A percentile compares a stretch with the other conserved stretches of the same genome.
Conservation (phyloP, 768 basidiomycete genomes). For the Gloeophyllum trabeum region DNA sequence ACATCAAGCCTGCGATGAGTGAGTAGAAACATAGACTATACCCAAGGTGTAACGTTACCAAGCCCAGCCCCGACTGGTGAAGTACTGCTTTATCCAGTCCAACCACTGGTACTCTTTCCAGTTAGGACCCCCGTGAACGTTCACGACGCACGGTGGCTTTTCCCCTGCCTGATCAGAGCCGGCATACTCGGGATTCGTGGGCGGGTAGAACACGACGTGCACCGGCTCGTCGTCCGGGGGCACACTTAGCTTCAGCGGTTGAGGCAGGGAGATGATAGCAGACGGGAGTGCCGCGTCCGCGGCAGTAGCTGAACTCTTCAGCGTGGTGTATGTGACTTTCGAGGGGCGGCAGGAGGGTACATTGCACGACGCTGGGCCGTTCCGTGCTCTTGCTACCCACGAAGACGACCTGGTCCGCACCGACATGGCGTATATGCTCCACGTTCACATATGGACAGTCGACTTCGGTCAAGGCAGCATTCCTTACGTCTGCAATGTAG, state of each 20-base stretch:
- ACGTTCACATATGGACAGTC: slow-evolving; percentile 33
- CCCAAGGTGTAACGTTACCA: slow-evolving; percentile 32
- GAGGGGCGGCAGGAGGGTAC: neutral
- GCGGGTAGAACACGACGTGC: slow-evolving; percentile 57
- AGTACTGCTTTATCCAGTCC: slow-evolving; percentile 44
- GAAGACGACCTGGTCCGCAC: slow-evolving; percentile 26
- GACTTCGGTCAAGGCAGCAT: slow-evolving; percentile 19
- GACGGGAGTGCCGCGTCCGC: neutral
- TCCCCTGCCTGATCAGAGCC: slow-evolving; percentile 36
- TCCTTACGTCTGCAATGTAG: slow-evolving; percentile 19
- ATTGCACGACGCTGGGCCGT: slow-evolving; percentile 14
- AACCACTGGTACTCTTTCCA: slow-evolving; percentile 33
- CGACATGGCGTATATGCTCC: slow-evolving; percentile 22
- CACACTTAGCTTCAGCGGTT: slow-evolving; percentile 30
- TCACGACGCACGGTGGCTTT: slow-evolving; percentile 56
- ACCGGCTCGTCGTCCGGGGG: slow-evolving; percentile 25
- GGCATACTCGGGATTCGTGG: slow-evolving; percentile 49
- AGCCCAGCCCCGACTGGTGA: slow-evolving; percentile 62
- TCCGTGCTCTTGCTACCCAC: slow-evolving; percentile 30
- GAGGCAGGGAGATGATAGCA: slow-evolving; percentile 16
- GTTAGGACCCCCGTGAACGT: slow-evolving; percentile 70
- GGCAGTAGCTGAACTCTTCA: neutral
- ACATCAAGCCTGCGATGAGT: slow-evolving; percentile 46
- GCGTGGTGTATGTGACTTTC: neutral
- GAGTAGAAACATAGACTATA: neutral